phyloP scores from a whole-genome alignment of 441 rosid genomes.

The Adansonia gregorii region DNA sequence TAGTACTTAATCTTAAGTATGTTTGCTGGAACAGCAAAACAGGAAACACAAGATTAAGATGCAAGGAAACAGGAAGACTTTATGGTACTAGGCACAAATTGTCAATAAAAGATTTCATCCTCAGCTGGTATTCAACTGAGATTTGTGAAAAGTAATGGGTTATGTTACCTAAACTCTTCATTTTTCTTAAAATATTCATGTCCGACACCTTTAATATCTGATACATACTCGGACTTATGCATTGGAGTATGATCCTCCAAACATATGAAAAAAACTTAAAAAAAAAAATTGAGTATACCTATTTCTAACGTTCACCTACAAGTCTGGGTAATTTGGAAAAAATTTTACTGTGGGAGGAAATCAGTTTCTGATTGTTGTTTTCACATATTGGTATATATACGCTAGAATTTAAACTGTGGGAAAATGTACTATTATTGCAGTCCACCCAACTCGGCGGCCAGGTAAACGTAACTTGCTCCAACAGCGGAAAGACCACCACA shows the following conservation, averaged over 20 bases:
- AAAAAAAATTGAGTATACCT: no score
- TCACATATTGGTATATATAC: background rate
- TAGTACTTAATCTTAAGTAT: background rate
- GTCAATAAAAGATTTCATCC: background rate
- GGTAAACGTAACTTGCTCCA: conserved; percentile 68
- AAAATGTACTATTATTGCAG: conserved; percentile 43
- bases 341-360: background rate
- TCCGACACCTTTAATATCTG: background rate
- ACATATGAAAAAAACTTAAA: no score
- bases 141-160: background rate
- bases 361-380: background rate
- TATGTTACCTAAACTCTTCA: background rate
- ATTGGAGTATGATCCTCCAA: background rate
- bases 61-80: background rate
- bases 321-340: no score
- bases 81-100: background rate
- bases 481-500: conserved; percentile 55
- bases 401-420: conserved; percentile 24
- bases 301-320: no score
- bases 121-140: background rate
- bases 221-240: background rate
- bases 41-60: background rate
- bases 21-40: background rate
- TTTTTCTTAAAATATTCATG: background rate
- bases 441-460: conserved; percentile 60